phyloP scores from a whole-genome alignment of 345 rosid genomes.

The Erodium maritimum region DNA sequence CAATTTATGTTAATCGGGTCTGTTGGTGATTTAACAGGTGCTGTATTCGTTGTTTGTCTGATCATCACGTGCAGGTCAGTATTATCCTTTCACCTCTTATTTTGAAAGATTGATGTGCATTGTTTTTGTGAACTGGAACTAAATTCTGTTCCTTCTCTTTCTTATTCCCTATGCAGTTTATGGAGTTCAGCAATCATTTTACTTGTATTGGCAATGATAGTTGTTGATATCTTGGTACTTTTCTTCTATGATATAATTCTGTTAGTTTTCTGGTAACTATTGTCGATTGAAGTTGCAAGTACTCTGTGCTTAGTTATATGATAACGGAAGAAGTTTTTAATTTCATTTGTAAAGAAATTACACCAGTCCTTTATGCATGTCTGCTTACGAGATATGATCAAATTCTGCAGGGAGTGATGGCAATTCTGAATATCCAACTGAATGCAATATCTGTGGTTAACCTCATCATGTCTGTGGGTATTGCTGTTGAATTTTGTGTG shows the following conservation, averaged over 20 bases:
- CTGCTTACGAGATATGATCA: constrained; percentile 16
- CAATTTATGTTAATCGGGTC: constrained; percentile 4
- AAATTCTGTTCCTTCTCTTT: constrained; percentile 4
- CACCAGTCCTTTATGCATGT: background rate
- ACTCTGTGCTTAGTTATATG: background rate
- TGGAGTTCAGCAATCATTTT: constrained; percentile 90
- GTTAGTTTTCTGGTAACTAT: background rate
- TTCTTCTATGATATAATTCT: background rate
- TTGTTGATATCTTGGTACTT: constrained; percentile 79
- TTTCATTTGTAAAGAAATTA: background rate
- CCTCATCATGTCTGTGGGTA: constrained; percentile 92
- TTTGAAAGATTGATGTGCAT: background rate
- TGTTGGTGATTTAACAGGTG: constrained; percentile 37
- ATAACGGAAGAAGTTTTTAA: background rate
- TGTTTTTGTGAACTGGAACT: background rate
- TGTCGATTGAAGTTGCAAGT: background rate
- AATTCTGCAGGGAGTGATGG: constrained; percentile 86
- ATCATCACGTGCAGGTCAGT: constrained; percentile 84
- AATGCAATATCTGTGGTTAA: constrained; percentile 94
- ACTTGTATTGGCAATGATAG: constrained; percentile 74
- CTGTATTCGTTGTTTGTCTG: constrained; percentile 82
- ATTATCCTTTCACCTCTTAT: constrained; percentile 1
- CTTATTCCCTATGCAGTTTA: constrained; percentile 33
- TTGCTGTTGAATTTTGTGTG: constrained; percentile 92
- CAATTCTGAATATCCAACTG: constrained; percentile 73